Evolutionary conservation across 2,329 filamentous ascomycete genomes (phyloP).

Genomic region (Aspergillus fumigatiaffinis): DNA sequence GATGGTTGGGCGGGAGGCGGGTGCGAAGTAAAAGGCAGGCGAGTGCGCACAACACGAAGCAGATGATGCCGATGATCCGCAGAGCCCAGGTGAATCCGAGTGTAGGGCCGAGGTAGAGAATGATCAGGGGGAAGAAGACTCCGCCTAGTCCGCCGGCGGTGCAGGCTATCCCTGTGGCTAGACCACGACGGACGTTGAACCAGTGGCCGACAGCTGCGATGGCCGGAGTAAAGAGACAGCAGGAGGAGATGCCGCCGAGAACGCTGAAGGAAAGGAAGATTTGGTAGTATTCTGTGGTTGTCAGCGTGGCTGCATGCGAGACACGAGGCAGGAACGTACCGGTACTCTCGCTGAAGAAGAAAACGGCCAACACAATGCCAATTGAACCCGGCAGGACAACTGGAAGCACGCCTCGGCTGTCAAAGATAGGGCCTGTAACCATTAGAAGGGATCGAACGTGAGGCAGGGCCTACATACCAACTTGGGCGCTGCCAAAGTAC

Average conservation of each 20-base stretch:
- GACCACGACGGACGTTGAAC: constrained; percentile 29
- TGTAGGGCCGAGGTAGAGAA: constrained; percentile 23
- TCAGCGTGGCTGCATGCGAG: constrained; percentile 2
- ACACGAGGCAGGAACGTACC: background rate
- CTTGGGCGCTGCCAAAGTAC: constrained; percentile 28
- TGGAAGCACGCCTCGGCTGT: constrained; percentile 29
- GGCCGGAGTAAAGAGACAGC: constrained; percentile 28
- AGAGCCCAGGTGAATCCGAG: constrained; percentile 32
- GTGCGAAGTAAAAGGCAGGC: constrained; percentile 21
- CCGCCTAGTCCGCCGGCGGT: constrained; percentile 34
- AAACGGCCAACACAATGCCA: constrained; percentile 26
- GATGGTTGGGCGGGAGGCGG: constrained; percentile 18
- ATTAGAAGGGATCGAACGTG: background rate
- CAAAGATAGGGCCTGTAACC: constrained; percentile 35
- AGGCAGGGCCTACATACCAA: constrained; percentile 1
- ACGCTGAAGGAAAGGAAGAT: constrained; percentile 36
- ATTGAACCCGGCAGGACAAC: constrained; percentile 29
- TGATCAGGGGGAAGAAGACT: constrained; percentile 32
- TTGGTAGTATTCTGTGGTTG: constrained; percentile 31
- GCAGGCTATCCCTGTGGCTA: constrained; percentile 33
- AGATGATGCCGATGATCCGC: constrained; percentile 26
- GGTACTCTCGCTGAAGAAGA: constrained; percentile 16
- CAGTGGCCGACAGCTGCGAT: constrained; percentile 32
- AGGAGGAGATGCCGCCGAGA: constrained; percentile 30
- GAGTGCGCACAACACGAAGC: constrained; percentile 13